phyloP scores from a whole-genome alignment of 768 basidiomycete genomes.

The Mycena vitilis region DNA sequence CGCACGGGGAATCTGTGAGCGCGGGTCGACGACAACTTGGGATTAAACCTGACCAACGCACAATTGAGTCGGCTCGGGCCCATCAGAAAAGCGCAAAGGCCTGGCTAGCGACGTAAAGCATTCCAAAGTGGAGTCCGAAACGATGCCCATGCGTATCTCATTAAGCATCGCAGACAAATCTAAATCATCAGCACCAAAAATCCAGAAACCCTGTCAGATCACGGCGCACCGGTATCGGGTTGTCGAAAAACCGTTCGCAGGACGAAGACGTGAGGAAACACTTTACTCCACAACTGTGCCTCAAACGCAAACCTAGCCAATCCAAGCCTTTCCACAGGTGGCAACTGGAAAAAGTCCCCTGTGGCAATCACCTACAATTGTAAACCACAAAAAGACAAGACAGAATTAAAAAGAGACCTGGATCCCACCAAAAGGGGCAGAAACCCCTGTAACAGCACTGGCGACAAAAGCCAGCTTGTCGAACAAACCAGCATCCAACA shows the following conservation, averaged over 20 bases:
- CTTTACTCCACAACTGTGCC: constrained; percentile 76
- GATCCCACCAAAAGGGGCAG: constrained; percentile 89
- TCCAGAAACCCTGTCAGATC: no score
- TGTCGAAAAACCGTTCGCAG: constrained; percentile 96
- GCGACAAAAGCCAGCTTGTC: constrained; percentile 88
- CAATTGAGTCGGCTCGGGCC: constrained; percentile 91
- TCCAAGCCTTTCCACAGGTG: constrained; percentile 80
- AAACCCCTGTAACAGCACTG: constrained; percentile 66
- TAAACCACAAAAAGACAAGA: background rate
- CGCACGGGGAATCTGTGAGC: constrained; percentile 83
- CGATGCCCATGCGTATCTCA: constrained; percentile 92
- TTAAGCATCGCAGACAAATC: constrained; percentile 97
- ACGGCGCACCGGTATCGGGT: constrained; percentile 82
- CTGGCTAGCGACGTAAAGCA: constrained; percentile 77
- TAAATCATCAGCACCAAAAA: no score
- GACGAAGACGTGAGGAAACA: constrained; percentile 86
- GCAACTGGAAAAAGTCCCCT: constrained; percentile 98
- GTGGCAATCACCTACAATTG: constrained; percentile 82
- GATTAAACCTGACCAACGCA: constrained; percentile 47
- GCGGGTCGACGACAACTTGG: background rate
- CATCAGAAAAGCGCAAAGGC: constrained; percentile 79
- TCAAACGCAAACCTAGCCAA: constrained; percentile 91
- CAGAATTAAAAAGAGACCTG: constrained; percentile 64
- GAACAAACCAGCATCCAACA: constrained; percentile 93
- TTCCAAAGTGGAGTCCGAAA: constrained; percentile 70